These are phyloP conservation scores for Lentinula edodes DNA, from an alignment of 768 basidiomycete species.

Conservation along the genomic window DNA sequence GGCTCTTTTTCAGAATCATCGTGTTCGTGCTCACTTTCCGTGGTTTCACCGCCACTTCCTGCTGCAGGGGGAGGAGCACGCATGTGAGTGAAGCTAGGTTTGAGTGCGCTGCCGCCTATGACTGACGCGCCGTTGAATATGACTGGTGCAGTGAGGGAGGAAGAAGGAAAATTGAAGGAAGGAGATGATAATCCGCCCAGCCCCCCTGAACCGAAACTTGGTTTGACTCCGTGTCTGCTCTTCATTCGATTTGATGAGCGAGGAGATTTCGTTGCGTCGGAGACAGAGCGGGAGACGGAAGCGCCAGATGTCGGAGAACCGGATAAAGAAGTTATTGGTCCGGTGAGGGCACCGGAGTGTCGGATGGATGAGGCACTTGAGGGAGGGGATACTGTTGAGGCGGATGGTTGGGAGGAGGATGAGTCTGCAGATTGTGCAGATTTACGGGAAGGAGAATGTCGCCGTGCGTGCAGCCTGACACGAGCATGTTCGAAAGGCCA, in stretches of 20 bases:
- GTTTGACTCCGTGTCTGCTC: background rate
- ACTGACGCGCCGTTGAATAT: background rate
- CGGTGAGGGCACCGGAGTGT: slow-evolving; percentile 4
- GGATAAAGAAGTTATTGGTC: background rate
- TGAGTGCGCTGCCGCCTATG: background rate
- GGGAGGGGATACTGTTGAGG: background rate
- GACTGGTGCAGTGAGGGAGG: background rate
- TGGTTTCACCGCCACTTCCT: slow-evolving; percentile 1
- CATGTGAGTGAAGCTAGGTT: slow-evolving; percentile 3
- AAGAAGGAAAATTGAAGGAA: background rate
- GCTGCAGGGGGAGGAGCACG: background rate
- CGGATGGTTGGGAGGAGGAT: background rate
- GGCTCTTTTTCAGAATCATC: background rate
- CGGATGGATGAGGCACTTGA: background rate
- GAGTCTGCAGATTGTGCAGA: slow-evolving; percentile 8
- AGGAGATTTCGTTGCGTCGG: background rate
- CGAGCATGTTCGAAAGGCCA: slow-evolving; percentile 98
- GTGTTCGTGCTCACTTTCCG: slow-evolving; percentile 4
- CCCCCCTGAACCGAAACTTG: background rate
- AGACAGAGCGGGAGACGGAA: background rate
- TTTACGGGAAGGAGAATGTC: background rate
- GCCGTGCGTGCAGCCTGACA: slow-evolving; percentile 53
- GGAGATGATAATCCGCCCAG: background rate
- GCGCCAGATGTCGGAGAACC: background rate
- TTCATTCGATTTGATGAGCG: background rate